Evolutionary conservation across 139 green algal genomes (phyloP).

Genomic region (Micractinium conductrix): DNA sequence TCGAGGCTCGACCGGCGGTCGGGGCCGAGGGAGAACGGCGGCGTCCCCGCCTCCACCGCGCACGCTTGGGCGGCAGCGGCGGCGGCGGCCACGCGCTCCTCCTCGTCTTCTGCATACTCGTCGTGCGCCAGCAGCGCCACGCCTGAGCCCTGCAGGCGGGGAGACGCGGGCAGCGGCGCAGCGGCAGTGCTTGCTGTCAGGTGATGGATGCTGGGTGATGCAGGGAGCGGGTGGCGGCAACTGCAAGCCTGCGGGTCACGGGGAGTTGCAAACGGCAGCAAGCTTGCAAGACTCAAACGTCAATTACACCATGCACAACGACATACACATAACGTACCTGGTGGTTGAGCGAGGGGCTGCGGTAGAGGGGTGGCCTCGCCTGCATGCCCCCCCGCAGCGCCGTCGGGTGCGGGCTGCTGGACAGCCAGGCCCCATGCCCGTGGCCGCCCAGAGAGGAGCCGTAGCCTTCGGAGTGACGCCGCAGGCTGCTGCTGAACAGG

Average conservation of each 20-base stretch:
- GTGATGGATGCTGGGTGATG: too few species aligned
- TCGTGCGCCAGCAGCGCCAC: background rate
- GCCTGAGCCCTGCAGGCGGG: background rate
- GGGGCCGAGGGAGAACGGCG: too few species aligned
- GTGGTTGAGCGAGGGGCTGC: background rate
- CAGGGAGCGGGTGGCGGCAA: background rate
- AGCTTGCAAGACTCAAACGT: too few species aligned
- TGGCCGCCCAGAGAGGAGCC: background rate
- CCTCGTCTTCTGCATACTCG: too few species aligned
- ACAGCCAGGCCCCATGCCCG: conserved; percentile 23
- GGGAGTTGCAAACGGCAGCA: too few species aligned
- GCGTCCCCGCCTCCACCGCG: too few species aligned
- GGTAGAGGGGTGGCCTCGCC: background rate
- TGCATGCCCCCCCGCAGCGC: background rate
- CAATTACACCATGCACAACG: too few species aligned
- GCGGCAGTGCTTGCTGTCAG: background rate
- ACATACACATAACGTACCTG: background rate
- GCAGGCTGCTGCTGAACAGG: conserved; percentile 12
- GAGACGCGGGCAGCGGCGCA: too few species aligned
- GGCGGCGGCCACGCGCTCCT: background rate
- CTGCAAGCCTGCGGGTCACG: too few species aligned
- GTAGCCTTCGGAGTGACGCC: background rate
- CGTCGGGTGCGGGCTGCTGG: background rate
- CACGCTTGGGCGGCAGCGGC: too few species aligned
- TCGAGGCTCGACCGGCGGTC: too few species aligned